These are phyloP conservation scores for Diutina ranongensis DNA, from an alignment of 1,139 yeast species.

Conservation along the genomic window DNA sequence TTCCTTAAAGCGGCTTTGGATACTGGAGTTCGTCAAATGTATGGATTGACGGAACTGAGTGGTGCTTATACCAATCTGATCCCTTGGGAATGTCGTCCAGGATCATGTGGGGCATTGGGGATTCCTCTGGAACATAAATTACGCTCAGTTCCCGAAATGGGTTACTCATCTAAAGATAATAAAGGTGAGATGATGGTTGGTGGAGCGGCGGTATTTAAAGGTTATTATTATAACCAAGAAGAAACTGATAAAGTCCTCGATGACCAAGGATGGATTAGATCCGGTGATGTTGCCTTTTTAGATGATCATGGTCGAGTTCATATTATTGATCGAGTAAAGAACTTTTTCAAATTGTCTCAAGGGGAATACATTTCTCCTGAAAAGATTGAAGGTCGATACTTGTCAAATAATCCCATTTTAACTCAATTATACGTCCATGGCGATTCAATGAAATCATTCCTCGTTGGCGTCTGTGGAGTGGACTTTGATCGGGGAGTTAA, in stretches of 20 bases:
- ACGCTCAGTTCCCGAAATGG: slow-evolving; percentile 7
- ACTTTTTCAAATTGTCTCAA: slow-evolving; percentile 32
- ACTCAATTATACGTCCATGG: slow-evolving; percentile 40
- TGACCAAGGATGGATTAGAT: slow-evolving; percentile 24
- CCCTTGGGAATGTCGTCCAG: slow-evolving; percentile 12
- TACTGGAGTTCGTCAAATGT: slow-evolving; percentile 13
- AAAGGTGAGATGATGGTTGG: slow-evolving; percentile 31
- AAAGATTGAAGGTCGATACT: slow-evolving; percentile 27
- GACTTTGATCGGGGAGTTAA: slow-evolving; percentile 17
- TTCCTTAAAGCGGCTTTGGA: slow-evolving; percentile 14
- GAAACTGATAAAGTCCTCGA: slow-evolving; percentile 21
- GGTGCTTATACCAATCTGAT: slow-evolving; percentile 11
- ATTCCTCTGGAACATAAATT: slow-evolving; percentile 7
- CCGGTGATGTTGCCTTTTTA: slow-evolving; percentile 30
- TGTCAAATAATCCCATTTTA: slow-evolving; percentile 21
- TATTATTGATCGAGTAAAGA: slow-evolving; percentile 32
- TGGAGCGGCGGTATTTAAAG: slow-evolving; percentile 27
- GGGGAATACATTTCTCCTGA: slow-evolving; percentile 37
- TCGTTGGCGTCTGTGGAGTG: slow-evolving; percentile 39
- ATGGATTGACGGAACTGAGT: slow-evolving; percentile 14
- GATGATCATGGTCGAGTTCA: slow-evolving; percentile 24
- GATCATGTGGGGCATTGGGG: slow-evolving; percentile 12
- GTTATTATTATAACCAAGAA: slow-evolving; percentile 27
- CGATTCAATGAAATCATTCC: slow-evolving; percentile 18
- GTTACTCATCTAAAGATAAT: neutral